These are phyloP conservation scores for Lodderomyces metapsilosis DNA, from an alignment of 1,139 yeast species.

Conservation along the genomic window DNA sequence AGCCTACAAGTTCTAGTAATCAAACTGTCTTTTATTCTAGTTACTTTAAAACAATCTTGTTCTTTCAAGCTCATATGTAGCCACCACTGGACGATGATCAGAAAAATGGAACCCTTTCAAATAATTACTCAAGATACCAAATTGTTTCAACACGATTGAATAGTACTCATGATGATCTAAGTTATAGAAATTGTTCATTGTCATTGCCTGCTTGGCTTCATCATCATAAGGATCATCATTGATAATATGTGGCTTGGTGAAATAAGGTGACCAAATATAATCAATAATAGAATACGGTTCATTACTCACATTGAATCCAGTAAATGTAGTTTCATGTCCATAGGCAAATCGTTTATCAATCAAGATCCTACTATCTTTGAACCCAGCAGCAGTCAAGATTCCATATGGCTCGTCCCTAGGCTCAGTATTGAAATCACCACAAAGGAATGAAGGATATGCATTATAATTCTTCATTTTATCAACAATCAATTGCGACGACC, in stretches of 20 bases:
- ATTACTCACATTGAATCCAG: conserved; percentile 40
- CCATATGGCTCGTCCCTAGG: conserved; percentile 51
- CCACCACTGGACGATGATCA: conserved; percentile 24
- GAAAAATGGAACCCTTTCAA: conserved; percentile 32
- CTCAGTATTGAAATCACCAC: conserved; percentile 57
- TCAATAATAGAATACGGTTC: conserved; percentile 40
- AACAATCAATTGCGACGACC: conserved; percentile 48
- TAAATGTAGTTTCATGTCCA: conserved; percentile 44
- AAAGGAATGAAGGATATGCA: conserved; percentile 39
- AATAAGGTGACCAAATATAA: conserved; percentile 36
- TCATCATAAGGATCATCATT: not conserved
- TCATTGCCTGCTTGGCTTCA: conserved; percentile 13
- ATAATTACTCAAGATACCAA: conserved; percentile 44
- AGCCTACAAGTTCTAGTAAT: too few species aligned
- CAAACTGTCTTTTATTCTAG: not conserved
- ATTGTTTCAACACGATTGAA: conserved; percentile 21
- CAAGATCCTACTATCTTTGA: conserved; percentile 32
- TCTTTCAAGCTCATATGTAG: conserved; percentile 17
- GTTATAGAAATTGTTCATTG: conserved; percentile 11
- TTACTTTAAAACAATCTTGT: conserved; percentile 5
- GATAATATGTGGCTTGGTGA: conserved; percentile 5
- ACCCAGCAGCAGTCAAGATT: conserved; percentile 32
- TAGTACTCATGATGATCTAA: conserved; percentile 16
- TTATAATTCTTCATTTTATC: conserved; percentile 39
- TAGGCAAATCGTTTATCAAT: conserved; percentile 25